These are phyloP conservation scores for Penicillium glabrum DNA, from an alignment of 2,329 filamentous ascomycete species.

Conservation along the genomic window DNA sequence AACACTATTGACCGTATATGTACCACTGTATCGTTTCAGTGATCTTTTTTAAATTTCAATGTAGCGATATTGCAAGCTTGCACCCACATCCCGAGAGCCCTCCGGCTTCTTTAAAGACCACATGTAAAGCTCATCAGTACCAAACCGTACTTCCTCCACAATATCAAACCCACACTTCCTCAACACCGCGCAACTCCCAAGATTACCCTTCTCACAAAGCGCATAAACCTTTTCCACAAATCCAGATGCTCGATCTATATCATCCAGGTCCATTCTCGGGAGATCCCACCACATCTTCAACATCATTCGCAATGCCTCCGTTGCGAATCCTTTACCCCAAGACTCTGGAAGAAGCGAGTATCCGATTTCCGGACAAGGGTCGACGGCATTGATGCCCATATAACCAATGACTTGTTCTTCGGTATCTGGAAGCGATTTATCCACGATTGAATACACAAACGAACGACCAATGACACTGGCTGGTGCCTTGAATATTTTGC, in stretches of 20 bases:
- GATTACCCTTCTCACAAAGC: slow-evolving; percentile 18
- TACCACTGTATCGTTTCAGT: not conserved
- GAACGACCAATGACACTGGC: slow-evolving; percentile 19
- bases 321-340: slow-evolving; percentile 30
- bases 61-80: not conserved
- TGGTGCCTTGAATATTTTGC: slow-evolving; percentile 22
- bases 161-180: slow-evolving; percentile 24
- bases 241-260: not conserved
- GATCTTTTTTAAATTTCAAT: not conserved
- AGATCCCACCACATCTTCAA: slow-evolving; percentile 28
- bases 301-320: slow-evolving; percentile 24
- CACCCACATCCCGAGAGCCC: not conserved
- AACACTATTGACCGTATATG: not conserved
- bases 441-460: slow-evolving; percentile 22
- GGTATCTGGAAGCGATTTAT: slow-evolving; percentile 15
- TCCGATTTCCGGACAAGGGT: slow-evolving; percentile 25
- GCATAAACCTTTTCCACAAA: slow-evolving; percentile 20
- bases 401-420: slow-evolving; percentile 20
- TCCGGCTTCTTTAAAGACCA: slow-evolving; percentile 10
- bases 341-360: slow-evolving; percentile 24
- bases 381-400: slow-evolving; percentile 21
- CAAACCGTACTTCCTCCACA: slow-evolving; percentile 6
- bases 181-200: slow-evolving; percentile 18
- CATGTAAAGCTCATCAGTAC: slow-evolving; percentile 11
- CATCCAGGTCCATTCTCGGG: not conserved